Evolutionary conservation across 345 rosid species (phyloP), one percentile per base, ranked within the genome.

Genomic region (Lumnitzera littorea): DNA sequence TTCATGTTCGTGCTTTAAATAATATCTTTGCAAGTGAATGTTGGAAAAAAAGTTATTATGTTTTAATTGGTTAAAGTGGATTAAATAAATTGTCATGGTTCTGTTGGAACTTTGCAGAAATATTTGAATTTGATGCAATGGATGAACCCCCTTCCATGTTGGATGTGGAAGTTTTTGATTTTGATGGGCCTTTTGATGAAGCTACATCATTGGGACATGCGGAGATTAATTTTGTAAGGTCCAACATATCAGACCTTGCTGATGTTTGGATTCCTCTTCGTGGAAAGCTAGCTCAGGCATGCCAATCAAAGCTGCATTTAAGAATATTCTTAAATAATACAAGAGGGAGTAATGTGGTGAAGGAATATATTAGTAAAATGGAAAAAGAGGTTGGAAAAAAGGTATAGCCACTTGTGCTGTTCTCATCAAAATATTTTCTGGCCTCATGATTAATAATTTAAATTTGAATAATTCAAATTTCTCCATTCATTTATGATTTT

Each of bases 341-440:
- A 25, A 82, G 71, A 83, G 95, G 97, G 64, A 83, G 82, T 72
- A 83, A 82, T 79, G 87, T 82, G 67, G 94, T 78, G 41, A 87
- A 76, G 68, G 96, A 89, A 41, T 94, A 89, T 72, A 74, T 94
- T 62, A 85, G 62, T 76, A 94, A 84, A 86, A 94, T 94, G 99
- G 99, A 89, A 81, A 94, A 94, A 74, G 99, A 94, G 67, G 99
- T 94, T 41, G 99, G 99, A 48, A 89, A 84, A 78, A 94, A 94
- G 96, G 97, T 87, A 79, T 65, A 17, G 13, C 9, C 7, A 48
- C 41, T 64, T n/a, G 69, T 57, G 46, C 17, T 70, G 55, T 53
- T 68, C 56, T 25, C 11, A 15, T 61, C 58, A 62, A 57, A 49
- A 51, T 66, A 48, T 14, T 20, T 25, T 48, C 59, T 66, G 24